phyloP scores from a whole-genome alignment of 2,329 filamentous ascomycete species.

The Alternaria incomplexa region DNA sequence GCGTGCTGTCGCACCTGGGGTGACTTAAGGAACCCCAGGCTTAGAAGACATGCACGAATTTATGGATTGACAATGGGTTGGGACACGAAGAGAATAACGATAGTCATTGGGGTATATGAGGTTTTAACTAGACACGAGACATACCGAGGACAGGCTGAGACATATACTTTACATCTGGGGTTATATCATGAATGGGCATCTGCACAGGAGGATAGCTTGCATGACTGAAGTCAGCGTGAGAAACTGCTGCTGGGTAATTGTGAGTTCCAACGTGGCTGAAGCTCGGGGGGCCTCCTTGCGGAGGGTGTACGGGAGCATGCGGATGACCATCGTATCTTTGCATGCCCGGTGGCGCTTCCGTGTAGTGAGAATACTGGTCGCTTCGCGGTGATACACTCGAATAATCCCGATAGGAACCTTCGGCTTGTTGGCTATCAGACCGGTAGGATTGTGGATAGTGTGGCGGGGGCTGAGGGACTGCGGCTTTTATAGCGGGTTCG shows the following conservation, averaged over 20 bases:
- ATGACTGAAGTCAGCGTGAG: slow-evolving; percentile 35
- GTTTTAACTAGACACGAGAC: slow-evolving; percentile 49
- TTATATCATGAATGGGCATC: slow-evolving; percentile 45
- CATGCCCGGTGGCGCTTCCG: slow-evolving; percentile 25
- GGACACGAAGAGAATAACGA: slow-evolving; percentile 32
- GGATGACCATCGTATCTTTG: slow-evolving; percentile 34
- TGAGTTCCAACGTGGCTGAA: slow-evolving; percentile 32
- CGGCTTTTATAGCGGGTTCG: slow-evolving; percentile 25
- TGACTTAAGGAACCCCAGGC: not conserved
- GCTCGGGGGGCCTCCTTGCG: slow-evolving; percentile 23
- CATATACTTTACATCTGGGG: slow-evolving; percentile 47
- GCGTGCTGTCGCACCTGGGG: not conserved
- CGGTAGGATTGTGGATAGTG: slow-evolving; percentile 35
- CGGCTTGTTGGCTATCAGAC: slow-evolving; percentile 26
- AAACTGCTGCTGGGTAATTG: slow-evolving; percentile 26
- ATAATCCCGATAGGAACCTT: slow-evolving; percentile 28
- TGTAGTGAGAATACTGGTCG: slow-evolving; percentile 32
- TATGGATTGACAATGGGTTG: slow-evolving; percentile 3
- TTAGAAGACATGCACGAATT: slow-evolving; percentile 15
- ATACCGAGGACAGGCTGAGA: slow-evolving; percentile 49
- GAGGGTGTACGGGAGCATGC: slow-evolving; percentile 24
- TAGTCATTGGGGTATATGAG: slow-evolving; percentile 42
- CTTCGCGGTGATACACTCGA: slow-evolving; percentile 29
- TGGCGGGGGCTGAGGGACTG: slow-evolving; percentile 24
- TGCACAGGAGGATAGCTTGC: slow-evolving; percentile 40